phyloP scores from a whole-genome alignment of 148 eudicot species.

The Fagopyrum esculentum region DNA sequence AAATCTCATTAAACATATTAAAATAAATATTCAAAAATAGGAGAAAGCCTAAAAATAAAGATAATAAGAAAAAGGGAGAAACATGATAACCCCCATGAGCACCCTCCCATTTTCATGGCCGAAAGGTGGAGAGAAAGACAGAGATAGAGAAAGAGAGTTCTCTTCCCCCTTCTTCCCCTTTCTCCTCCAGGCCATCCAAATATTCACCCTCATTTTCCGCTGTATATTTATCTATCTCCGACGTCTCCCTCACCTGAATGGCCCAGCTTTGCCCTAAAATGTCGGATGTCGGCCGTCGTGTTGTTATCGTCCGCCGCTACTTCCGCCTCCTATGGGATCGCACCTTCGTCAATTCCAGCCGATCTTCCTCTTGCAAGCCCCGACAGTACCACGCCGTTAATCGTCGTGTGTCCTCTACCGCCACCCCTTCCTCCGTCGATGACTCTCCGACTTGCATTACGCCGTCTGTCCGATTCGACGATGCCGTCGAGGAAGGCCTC shows the following conservation, averaged over 20 bases:
- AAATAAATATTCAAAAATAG: not conserved
- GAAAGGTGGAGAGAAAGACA: conserved; percentile 9
- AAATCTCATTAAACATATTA: not conserved
- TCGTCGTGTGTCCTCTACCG: not conserved
- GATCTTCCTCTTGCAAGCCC: conserved; percentile 14
- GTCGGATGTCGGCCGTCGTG: conserved; percentile 19
- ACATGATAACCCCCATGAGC: not conserved
- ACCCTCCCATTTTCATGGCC: conserved; percentile 4
- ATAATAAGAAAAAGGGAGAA: not conserved
- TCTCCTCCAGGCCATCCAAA: conserved; percentile 19
- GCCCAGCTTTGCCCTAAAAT: conserved; percentile 19
- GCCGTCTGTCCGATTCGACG: conserved; percentile 1
- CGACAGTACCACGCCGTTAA: conserved; percentile 25
- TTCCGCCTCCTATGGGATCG: conserved; percentile 23
- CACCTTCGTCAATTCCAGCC: conserved; percentile 13
- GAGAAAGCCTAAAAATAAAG: conserved; percentile 3
- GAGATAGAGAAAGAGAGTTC: conserved; percentile 8
- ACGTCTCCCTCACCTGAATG: conserved; percentile 8
- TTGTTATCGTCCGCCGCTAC: conserved; percentile 20
- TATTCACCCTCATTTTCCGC: not conserved
- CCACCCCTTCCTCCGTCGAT: conserved; percentile 10
- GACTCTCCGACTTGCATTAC: not conserved
- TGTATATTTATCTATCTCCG: not conserved
- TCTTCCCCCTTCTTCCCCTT: conserved; percentile 12
- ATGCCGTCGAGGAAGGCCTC: not conserved